Conservation (phyloP, 1,284 basidiomycete species). For the Schizophyllum amplum region DNA sequence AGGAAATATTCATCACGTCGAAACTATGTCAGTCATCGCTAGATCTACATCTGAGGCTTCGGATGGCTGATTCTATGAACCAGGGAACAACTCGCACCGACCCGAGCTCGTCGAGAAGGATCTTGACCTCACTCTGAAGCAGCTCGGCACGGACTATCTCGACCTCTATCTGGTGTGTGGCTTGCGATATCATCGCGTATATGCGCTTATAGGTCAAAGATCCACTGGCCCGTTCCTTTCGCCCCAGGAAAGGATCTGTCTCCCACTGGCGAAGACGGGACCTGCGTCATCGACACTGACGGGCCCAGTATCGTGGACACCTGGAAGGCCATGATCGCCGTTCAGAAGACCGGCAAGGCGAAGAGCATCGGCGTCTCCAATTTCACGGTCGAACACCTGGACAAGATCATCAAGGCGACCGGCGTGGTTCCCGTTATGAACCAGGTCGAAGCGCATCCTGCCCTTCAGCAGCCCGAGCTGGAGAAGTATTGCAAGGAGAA, state of each 20-base stretch:
- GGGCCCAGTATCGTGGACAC: too few species aligned
- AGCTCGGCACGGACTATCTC: slow-evolving; percentile 6
- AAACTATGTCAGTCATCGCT: not conserved
- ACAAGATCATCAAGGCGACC: slow-evolving; percentile 1
- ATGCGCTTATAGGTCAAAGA: not conserved
- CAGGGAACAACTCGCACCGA: slow-evolving; percentile 7
- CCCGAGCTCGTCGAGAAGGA: slow-evolving; percentile 8
- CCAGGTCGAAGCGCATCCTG: slow-evolving; percentile 6
- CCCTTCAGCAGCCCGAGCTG: slow-evolving; percentile 2
- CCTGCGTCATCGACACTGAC: too few species aligned
- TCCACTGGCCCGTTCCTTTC: too few species aligned
- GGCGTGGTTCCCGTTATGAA: slow-evolving; percentile 6
- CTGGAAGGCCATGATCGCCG: slow-evolving; percentile 3
- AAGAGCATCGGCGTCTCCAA: slow-evolving; percentile 4
- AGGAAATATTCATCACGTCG: slow-evolving; percentile 2
- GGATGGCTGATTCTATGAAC: not conserved
- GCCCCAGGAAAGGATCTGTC: too few species aligned
- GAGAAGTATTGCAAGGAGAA: slow-evolving; percentile 5
- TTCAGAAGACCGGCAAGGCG: slow-evolving; percentile 2
- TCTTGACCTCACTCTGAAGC: slow-evolving; percentile 7
- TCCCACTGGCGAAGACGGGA: too few species aligned
- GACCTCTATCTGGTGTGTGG: slow-evolving; percentile 4
- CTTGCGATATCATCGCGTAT: not conserved
- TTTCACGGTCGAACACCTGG: slow-evolving; percentile 5
- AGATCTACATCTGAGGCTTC: not conserved